These are phyloP conservation scores for Dalbergia cultrata DNA, from an alignment of 306 rosid genomes.

Conservation along the genomic window DNA sequence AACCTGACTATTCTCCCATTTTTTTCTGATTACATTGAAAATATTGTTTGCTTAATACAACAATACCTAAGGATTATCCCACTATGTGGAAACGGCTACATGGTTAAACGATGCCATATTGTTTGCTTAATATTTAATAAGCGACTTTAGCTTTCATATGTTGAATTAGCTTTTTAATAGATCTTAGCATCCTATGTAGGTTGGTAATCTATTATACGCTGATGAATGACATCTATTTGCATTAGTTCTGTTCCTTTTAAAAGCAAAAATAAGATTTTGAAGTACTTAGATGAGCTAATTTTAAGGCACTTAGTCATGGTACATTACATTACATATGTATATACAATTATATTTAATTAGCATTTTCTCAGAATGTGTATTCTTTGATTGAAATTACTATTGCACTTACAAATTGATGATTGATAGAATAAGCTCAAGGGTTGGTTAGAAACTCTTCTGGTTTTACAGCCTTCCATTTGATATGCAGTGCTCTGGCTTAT, in stretches of 20 bases:
- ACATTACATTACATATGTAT: too few species aligned
- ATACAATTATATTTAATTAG: neutral
- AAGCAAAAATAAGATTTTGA: neutral
- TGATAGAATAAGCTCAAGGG: conserved; percentile 13
- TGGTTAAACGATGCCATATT: too few species aligned
- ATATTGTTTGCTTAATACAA: neutral
- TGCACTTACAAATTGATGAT: neutral
- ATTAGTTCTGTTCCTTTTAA: neutral
- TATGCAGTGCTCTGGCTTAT: neutral
- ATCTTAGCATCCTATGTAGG: neutral
- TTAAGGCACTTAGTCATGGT: neutral
- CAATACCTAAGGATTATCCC: too few species aligned
- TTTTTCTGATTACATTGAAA: neutral
- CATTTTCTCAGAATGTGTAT: neutral
- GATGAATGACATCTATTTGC: neutral
- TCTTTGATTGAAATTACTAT: neutral
- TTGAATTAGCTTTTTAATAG: conserved; percentile 13
- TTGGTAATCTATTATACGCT: neutral
- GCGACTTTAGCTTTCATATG: conserved; percentile 24
- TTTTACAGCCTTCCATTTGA: neutral
- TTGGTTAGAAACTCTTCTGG: neutral
- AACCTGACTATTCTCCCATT: neutral
- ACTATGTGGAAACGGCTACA: too few species aligned
- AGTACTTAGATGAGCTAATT: neutral
- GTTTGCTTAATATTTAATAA: neutral